phyloP scores from a whole-genome alignment of 805 yeast genomes.

The Teunomyces lycoperdinae region DNA sequence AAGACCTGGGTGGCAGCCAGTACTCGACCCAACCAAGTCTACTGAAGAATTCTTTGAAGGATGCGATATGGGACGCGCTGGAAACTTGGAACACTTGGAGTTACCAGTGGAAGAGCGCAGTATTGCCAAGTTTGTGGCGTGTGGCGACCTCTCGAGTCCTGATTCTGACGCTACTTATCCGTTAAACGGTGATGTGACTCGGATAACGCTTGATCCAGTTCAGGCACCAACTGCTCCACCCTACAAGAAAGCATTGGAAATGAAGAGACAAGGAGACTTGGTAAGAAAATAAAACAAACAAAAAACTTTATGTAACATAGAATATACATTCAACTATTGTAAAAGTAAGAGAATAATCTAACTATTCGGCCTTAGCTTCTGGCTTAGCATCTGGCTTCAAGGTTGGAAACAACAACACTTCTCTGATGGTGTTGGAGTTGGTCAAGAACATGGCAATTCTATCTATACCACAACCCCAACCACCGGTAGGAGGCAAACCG shows the following conservation, averaged over 20 bases:
- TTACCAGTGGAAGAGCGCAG: slow-evolving; percentile 62
- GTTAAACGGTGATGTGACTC: slow-evolving; percentile 36
- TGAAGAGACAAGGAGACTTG: slow-evolving; percentile 67
- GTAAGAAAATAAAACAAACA: slow-evolving; percentile 8
- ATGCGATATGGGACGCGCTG: slow-evolving; percentile 52
- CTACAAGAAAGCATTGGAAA: slow-evolving; percentile 84
- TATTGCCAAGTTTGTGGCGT: slow-evolving; percentile 90
- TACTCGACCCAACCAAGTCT: slow-evolving; percentile 50
- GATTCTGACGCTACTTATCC: slow-evolving; percentile 96
- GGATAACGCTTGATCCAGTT: slow-evolving; percentile 71
- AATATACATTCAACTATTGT: not conserved
- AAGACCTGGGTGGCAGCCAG: slow-evolving; percentile 79
- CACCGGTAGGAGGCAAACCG: slow-evolving; percentile 99
- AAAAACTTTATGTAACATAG: not conserved
- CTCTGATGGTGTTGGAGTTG: slow-evolving; percentile 94
- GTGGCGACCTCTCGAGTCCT: slow-evolving; percentile 84
- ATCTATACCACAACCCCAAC: slow-evolving; percentile 99
- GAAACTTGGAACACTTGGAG: slow-evolving; percentile 44
- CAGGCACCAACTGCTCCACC: slow-evolving; percentile 98
- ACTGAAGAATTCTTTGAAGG: slow-evolving; percentile 83
- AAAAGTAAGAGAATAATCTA: not conserved
- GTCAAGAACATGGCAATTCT: slow-evolving; percentile 98
- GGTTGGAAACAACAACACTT: slow-evolving; percentile 96
- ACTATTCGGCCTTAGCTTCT: slow-evolving; percentile 23
- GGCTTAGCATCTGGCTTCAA: slow-evolving; percentile 81